Conservation (phyloP, 2,329 filamentous ascomycete species). For the Cladorrhinum sp. region DNA sequence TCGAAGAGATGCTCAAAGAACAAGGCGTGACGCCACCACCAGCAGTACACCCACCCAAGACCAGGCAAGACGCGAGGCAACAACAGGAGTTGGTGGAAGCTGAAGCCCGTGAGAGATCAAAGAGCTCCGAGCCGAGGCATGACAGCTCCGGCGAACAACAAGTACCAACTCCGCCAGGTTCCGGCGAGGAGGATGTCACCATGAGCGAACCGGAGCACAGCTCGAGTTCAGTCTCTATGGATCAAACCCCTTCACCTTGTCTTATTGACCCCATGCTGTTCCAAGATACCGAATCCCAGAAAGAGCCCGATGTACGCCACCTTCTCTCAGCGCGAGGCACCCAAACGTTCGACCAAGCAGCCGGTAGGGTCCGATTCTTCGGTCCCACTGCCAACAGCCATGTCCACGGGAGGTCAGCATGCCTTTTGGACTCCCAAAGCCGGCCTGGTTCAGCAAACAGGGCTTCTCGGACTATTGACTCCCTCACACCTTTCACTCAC, state of each 20-base stretch:
- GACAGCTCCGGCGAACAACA: slow-evolving; percentile 29
- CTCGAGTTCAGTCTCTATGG: slow-evolving; percentile 22
- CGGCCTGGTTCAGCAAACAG: slow-evolving; percentile 45
- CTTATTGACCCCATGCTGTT: slow-evolving; percentile 27
- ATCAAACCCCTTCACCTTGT: slow-evolving; percentile 23
- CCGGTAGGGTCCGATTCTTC: slow-evolving; percentile 50
- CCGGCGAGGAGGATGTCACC: slow-evolving; percentile 32
- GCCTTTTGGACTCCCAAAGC: slow-evolving; percentile 37
- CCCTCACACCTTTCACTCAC: slow-evolving; percentile 45
- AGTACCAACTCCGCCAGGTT: slow-evolving; percentile 28
- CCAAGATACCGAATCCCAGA: slow-evolving; percentile 39
- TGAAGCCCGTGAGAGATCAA: slow-evolving; percentile 2
- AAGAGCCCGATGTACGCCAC: slow-evolving; percentile 47
- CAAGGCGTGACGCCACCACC: slow-evolving; percentile 49
- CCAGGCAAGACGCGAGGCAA: slow-evolving; percentile 39
- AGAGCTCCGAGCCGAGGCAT: slow-evolving; percentile 14
- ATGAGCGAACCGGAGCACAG: slow-evolving; percentile 29
- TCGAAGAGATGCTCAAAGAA: slow-evolving; percentile 51
- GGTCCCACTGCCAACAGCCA: slow-evolving; percentile 53
- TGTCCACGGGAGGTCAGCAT: slow-evolving; percentile 43
- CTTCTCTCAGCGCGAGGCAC: slow-evolving; percentile 49
- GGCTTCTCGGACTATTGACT: slow-evolving; percentile 47
- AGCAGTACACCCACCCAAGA: slow-evolving; percentile 52
- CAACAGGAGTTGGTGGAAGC: slow-evolving; percentile 28
- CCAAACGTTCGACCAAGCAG: slow-evolving; percentile 50